phyloP scores from a whole-genome alignment of 805 yeast species.

The Cyberlindnera euphorbiiphila region DNA sequence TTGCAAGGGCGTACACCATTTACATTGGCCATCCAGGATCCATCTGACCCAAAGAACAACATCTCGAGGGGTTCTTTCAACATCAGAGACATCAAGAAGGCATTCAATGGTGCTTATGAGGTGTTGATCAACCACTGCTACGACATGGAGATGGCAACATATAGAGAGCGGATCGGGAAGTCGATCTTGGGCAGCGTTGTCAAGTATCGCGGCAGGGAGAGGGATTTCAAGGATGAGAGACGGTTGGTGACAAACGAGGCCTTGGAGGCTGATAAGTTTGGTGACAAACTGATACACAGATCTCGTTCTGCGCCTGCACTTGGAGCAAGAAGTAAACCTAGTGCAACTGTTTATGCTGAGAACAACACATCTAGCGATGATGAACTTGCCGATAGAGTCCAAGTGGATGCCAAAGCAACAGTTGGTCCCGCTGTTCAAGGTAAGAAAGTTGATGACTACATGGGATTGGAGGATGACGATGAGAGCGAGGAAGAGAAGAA shows the following conservation, averaged over 20 bases:
- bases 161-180: constrained; percentile 62
- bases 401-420: constrained; percentile 2
- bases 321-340: too few species aligned
- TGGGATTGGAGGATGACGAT: constrained; percentile 16
- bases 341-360: constrained; percentile 13
- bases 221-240: constrained; percentile 79
- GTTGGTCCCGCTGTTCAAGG: constrained; percentile 6
- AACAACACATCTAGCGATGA: constrained; percentile 17
- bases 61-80: constrained; percentile 84
- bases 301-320: constrained; percentile 19
- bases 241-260: constrained; percentile 60
- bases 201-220: constrained; percentile 64
- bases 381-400: constrained; percentile 15
- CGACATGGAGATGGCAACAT: constrained; percentile 61
- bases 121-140: constrained; percentile 71
- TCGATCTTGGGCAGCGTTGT: constrained; percentile 79
- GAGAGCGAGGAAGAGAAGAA: constrained; percentile 25
- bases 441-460: constrained; percentile 17
- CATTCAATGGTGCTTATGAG: constrained; percentile 87
- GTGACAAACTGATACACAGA: constrained; percentile 10
- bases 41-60: constrained; percentile 79
- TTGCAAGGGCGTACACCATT: constrained; percentile 55
- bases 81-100: constrained; percentile 71
- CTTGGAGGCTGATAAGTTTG: constrained; percentile 28
- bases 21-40: constrained; percentile 80